phyloP scores from a whole-genome alignment of 768 basidiomycete species.

The Asterophora lycoperdoides region DNA sequence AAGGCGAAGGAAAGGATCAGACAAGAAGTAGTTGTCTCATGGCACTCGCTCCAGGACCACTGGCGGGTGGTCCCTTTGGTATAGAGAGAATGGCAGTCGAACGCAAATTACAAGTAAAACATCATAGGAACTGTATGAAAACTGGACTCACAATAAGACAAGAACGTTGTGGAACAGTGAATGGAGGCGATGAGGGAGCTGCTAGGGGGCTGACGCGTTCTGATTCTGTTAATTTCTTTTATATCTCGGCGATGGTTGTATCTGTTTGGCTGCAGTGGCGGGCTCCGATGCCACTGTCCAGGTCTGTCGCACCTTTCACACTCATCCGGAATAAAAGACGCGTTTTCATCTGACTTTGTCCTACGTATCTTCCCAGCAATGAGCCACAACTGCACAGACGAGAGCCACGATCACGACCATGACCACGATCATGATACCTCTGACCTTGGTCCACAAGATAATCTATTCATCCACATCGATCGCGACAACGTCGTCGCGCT shows the following conservation, averaged over 20 bases:
- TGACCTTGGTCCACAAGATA: conserved; percentile 58
- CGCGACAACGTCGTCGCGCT: conserved; percentile 75
- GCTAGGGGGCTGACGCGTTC: not conserved
- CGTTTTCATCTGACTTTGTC: not conserved
- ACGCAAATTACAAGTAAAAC: conserved; percentile 84
- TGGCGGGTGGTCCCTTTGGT: conserved; percentile 77
- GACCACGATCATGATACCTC: conserved; percentile 55
- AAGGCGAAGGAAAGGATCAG: conserved; percentile 36
- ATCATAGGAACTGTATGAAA: conserved; percentile 34
- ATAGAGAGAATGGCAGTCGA: conserved; percentile 58
- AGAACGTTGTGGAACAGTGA: not conserved
- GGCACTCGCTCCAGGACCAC: conserved; percentile 61
- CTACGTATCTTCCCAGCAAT: conserved; percentile 25
- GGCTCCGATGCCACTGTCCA: not conserved
- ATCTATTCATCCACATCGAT: conserved; percentile 74
- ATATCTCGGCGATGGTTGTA: conserved; percentile 2
- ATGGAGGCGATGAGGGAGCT: no score
- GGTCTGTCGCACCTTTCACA: no score
- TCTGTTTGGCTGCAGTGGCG: conserved; percentile 6
- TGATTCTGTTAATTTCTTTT: not conserved
- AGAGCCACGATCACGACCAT: conserved; percentile 49
- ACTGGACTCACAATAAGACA: conserved; percentile 20
- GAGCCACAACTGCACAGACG: conserved; percentile 58
- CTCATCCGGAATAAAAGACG: no score
- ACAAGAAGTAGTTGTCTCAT: conserved; percentile 63